Conservation (phyloP, 2,329 filamentous ascomycete species). For the Biscogniauxia mediterranea region DNA sequence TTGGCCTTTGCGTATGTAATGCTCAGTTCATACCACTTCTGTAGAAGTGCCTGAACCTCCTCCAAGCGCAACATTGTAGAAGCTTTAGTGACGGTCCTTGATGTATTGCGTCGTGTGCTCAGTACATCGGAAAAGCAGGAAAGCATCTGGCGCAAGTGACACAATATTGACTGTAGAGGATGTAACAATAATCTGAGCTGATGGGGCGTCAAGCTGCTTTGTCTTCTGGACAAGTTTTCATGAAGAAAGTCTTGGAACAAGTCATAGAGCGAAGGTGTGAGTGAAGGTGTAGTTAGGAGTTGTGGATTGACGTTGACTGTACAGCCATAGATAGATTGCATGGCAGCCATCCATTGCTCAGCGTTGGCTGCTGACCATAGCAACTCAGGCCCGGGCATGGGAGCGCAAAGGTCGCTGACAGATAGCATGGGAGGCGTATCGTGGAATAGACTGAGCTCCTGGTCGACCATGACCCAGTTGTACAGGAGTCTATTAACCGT, state of each 20-base stretch:
- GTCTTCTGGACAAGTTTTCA: slow-evolving; percentile 55
- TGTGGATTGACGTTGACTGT: slow-evolving; percentile 49
- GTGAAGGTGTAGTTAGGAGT: slow-evolving; percentile 47
- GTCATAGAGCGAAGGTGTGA: slow-evolving; percentile 59
- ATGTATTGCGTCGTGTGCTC: slow-evolving; percentile 39
- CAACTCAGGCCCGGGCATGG: slow-evolving; percentile 59
- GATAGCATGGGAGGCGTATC: slow-evolving; percentile 62
- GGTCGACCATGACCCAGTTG: slow-evolving; percentile 73
- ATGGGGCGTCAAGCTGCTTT: slow-evolving; percentile 45
- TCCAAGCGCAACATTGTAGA: slow-evolving; percentile 61
- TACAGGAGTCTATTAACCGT: slow-evolving; percentile 59
- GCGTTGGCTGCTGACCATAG: slow-evolving; percentile 62
- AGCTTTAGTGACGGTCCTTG: slow-evolving; percentile 53
- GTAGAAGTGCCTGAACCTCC: slow-evolving; percentile 62
- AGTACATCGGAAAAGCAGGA: slow-evolving; percentile 61
- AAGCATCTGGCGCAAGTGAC: slow-evolving; percentile 63
- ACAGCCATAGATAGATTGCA: slow-evolving; percentile 59
- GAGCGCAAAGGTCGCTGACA: slow-evolving; percentile 62
- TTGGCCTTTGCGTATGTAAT: slow-evolving; percentile 54
- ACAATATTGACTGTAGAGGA: slow-evolving; percentile 64
- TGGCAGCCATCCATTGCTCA: slow-evolving; percentile 56
- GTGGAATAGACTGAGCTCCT: slow-evolving; percentile 67
- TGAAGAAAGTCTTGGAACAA: slow-evolving; percentile 68
- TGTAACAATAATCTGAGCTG: slow-evolving; percentile 68
- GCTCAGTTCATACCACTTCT: slow-evolving; percentile 67